Percentiles rank a stretch among this genome's conserved stretches.
phyloP scores from a whole-genome alignment of 1,139 yeast species.

The Tardiomyces blankii region DNA sequence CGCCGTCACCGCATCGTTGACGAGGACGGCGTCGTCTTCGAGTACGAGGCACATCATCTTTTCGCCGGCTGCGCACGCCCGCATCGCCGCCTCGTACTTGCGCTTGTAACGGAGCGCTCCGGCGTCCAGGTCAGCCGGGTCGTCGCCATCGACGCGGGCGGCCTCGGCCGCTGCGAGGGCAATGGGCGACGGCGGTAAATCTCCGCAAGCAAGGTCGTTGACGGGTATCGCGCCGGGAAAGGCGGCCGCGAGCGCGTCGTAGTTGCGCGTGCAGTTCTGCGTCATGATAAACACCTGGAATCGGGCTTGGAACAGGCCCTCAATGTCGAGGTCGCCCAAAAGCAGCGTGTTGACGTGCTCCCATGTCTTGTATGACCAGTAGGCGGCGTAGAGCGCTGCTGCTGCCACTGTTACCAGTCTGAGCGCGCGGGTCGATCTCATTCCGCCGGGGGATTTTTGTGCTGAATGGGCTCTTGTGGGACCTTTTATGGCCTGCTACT shows the following conservation, averaged over 20 bases:
- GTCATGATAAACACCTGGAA: neutral
- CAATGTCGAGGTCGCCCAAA: neutral
- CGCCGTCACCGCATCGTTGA: constrained; percentile 4
- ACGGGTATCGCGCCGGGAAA: neutral
- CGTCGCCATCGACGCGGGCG: neutral
- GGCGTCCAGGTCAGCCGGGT: neutral
- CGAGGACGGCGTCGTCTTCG: constrained; percentile 7
- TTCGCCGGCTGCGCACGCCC: constrained; percentile 11
- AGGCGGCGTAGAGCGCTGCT: too few species aligned
- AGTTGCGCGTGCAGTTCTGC: neutral
- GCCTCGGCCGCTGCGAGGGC: neutral
- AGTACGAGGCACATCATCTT: constrained; percentile 11
- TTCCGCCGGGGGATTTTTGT: too few species aligned
- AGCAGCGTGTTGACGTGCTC: neutral
- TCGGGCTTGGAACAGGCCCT: neutral
- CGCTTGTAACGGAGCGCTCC: neutral
- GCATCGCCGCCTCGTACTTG: constrained; percentile 4
- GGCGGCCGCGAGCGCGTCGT: neutral
- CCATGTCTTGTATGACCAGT: neutral
- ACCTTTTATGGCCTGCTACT: too few species aligned
- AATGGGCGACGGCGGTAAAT: neutral
- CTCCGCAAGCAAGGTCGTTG: neutral
- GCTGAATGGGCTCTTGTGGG: too few species aligned
- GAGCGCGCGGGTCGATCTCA: too few species aligned
- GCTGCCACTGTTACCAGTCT: too few species aligned